Percentiles rank a stretch among this genome's conserved stretches.
phyloP scores from a whole-genome alignment of 352 stramenopile species.

The Elongisporangium undulatum region DNA sequence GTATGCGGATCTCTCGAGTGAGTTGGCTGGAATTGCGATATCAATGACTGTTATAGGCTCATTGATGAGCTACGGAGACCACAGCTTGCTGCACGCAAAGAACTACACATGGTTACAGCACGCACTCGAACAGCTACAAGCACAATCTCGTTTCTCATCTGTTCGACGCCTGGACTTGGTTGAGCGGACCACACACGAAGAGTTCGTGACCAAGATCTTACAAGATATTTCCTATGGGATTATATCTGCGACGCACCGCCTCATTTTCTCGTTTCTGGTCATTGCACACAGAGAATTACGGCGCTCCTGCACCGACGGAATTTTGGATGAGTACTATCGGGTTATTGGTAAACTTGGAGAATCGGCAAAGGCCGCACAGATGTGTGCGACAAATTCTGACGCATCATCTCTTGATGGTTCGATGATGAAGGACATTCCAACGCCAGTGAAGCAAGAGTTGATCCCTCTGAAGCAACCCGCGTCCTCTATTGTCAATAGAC shows the following conservation, averaged over 20 bases:
- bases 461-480: neutral
- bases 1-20: neutral
- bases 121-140: conserved; percentile 3
- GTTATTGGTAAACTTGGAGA: neutral
- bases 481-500: conserved; percentile 18
- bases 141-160: neutral
- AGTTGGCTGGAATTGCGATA: conserved; percentile 11
- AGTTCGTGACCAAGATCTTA: neutral
- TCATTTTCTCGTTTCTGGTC: neutral
- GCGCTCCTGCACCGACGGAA: neutral
- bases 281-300: neutral
- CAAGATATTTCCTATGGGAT: neutral
- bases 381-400: neutral
- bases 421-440: neutral
- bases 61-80: conserved; percentile 1
- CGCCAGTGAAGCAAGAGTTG: neutral
- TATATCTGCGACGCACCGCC: neutral
- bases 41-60: conserved; percentile 17
- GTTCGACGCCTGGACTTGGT: neutral
- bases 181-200: neutral
- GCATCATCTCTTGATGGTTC: neutral
- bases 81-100: conserved; percentile 18
- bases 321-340: neutral
- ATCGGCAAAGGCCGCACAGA: neutral
- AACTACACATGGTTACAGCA: conserved; percentile 26